Evolutionary conservation across 2,329 filamentous ascomycete genomes (phyloP), one percentile per base, ranked within the genome.

Genomic region (Cladosporium cucumerinum): DNA sequence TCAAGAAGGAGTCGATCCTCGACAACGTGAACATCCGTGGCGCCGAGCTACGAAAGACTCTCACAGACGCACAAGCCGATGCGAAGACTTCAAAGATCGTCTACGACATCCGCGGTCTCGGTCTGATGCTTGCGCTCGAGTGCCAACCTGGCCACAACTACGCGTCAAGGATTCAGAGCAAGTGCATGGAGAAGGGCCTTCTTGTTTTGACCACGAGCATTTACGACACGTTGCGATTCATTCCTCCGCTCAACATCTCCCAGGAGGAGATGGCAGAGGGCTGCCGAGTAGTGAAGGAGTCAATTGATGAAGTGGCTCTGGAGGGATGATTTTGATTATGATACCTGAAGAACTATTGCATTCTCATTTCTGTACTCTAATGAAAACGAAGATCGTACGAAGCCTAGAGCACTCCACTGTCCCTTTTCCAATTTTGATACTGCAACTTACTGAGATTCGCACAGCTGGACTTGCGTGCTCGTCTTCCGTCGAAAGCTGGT

Each of bases 211-310:
- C 76, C 11, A 79, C 77, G 16, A 75, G 72, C 16, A 78, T 79
- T 62, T 78, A 78, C 68, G 77, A 78, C 65, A 78, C 76, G 1
- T 64, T 79, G 39, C 68, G 77, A 46, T 78, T 79, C 62, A 78
- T 78, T 34, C 76, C 77, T 10, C 74, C 77, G 16, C 68, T 78
- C 63, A 79, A 78, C 67, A 77, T 78, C 54, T 73, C 72, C 8
- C 72, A 76, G 69, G 73, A 74, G 64, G 77, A 78, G 63, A 77
- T 78, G 76, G 73, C 70, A 3, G 71, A 76, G 57, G 77, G 75
- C 30, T 73, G 72, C 63, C 67, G 69, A 48, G 78, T 78, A 60
- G 70, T 79, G 34, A 72, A 72, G 16, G 69, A 75, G 57, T 73
- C 76, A 10, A 75, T 78, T 57, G 72, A 75, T 51, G 76, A 78